Conservation (phyloP, 2,329 filamentous ascomycete species). For the Aphanoascus verrucosus region DNA sequence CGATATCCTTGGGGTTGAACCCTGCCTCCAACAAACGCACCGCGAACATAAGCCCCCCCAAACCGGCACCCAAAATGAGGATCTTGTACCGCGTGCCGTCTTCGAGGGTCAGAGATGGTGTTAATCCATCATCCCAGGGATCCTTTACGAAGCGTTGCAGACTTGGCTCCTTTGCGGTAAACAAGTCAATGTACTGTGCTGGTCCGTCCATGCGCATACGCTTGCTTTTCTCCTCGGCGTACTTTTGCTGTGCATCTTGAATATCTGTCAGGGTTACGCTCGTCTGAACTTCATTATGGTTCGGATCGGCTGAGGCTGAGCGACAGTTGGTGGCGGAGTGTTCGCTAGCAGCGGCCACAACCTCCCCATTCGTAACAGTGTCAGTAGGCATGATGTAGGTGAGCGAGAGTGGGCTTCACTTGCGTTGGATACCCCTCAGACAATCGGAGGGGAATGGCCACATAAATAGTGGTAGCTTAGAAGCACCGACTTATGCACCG, state of each 20-base stretch:
- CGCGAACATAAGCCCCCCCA: slow-evolving; percentile 32
- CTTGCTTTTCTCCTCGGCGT: slow-evolving; percentile 8
- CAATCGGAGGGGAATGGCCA: background rate
- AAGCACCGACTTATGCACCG: background rate
- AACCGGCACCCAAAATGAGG: slow-evolving; percentile 37
- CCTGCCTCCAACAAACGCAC: slow-evolving; percentile 32
- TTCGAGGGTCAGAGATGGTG: slow-evolving; percentile 48
- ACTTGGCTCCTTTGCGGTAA: slow-evolving; percentile 21
- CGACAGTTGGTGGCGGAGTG: background rate
- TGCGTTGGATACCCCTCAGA: background rate
- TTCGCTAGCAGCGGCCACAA: background rate
- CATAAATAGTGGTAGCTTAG: background rate
- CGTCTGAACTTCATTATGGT: too few relatives aligned
- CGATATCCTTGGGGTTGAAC: slow-evolving; percentile 22
- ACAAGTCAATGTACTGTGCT: background rate
- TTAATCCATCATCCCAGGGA: slow-evolving; percentile 31
- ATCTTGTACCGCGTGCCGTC: slow-evolving; percentile 7
- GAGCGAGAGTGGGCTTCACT: background rate
- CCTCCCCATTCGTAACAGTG: background rate
- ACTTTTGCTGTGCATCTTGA: slow-evolving; percentile 1
- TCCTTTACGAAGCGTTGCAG: slow-evolving; percentile 31
- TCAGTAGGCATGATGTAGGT: background rate
- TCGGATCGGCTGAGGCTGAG: background rate
- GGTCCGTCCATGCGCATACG: slow-evolving; percentile 8
- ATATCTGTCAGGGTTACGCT: background rate